Evolutionary conservation across 805 yeast species (phyloP), one percentile per base, ranked within the genome.

Genomic region (Candida maesae): DNA sequence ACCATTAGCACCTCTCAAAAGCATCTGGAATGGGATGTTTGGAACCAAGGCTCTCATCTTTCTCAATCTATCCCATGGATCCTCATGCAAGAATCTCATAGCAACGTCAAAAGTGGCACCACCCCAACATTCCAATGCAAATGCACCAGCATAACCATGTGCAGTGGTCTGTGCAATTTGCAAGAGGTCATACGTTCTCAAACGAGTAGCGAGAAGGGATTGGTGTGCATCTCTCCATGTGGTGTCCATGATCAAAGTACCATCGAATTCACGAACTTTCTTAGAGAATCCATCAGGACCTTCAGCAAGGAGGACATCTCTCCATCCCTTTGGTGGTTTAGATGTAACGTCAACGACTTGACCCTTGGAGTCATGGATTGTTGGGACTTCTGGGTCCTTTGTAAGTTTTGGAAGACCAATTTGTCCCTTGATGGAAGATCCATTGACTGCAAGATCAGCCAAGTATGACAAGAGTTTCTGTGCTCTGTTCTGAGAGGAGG

Each of bases 141-240:
- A 93, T 4, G 95, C 95, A 49, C 91, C 90, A 51, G 82, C 67
- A 55, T 89, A 69, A 16, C 96, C 98, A 59, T 84, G 82, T 3
- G 96, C 86, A 24, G 99, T 93, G 42, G 95, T 79, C 45, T 89
- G 90, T 17, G 99, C 99, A 70, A 93, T 87, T 54, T 89, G 84
- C 38, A 83, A 70, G 59, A 93, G 71, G 66, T 93, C 99, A 53
- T 85, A 76, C 18, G 99, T 93, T 69, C 99, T 81, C 28, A 93
- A 95, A 68, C 99, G 84, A 31, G 99, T 93, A 9, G 99, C 99
- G 59, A 93, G 74, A 55, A 93, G 70, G 18, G 97, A 90, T 74
- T 93, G 99, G 69, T 93, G 99, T 27, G 99, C 99, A 67, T 93
- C 99, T 80, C 99, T 88, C 99, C 99, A 93, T 9, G 99, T 93